A percentile compares a stretch with the other conserved stretches of the same genome.
phyloP scores from a whole-genome alignment of 176 grass and related monocot genomes.

The Eleusine coracana region DNA sequence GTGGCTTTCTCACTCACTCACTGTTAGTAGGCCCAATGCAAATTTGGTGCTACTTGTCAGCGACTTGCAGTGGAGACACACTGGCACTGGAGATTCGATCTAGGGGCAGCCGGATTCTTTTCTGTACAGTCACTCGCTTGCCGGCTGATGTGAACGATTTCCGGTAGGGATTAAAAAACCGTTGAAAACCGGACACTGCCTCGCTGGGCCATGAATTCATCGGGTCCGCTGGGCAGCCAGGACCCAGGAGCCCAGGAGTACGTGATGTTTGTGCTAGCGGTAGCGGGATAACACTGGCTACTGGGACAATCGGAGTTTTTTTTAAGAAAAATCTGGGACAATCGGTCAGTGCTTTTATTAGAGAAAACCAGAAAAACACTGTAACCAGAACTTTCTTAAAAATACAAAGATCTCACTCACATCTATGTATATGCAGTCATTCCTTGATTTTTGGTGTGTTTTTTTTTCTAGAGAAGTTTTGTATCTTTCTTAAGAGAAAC shows the following conservation, averaged over 20 bases:
- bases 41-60: not conserved
- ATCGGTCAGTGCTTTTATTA: too few relatives aligned
- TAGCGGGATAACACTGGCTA: too few relatives aligned
- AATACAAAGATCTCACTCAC: too few relatives aligned
- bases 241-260: not conserved
- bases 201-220: not conserved
- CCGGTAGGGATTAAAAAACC: too few relatives aligned
- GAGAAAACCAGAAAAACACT: too few relatives aligned
- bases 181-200: conserved; percentile 14
- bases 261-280: not conserved
- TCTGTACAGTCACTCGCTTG: conserved; percentile 28
- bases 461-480: too few relatives aligned
- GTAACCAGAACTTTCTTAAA: too few relatives aligned
- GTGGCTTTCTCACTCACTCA: not conserved
- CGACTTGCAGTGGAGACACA: fast-evolving
- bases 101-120: not conserved
- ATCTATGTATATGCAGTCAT: too few relatives aligned
- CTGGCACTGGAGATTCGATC: conserved; percentile 35
- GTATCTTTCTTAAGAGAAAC: too few relatives aligned
- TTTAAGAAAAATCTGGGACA: too few relatives aligned
- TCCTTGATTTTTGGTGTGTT: too few relatives aligned
- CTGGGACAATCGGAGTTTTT: too few relatives aligned
- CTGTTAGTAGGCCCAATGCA: fast-evolving
- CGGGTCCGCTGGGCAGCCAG: not conserved
- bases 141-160: not conserved